These are phyloP conservation scores for Fusarium gaditjirri DNA, from an alignment of 2,329 filamentous ascomycete species.

Conservation along the genomic window DNA sequence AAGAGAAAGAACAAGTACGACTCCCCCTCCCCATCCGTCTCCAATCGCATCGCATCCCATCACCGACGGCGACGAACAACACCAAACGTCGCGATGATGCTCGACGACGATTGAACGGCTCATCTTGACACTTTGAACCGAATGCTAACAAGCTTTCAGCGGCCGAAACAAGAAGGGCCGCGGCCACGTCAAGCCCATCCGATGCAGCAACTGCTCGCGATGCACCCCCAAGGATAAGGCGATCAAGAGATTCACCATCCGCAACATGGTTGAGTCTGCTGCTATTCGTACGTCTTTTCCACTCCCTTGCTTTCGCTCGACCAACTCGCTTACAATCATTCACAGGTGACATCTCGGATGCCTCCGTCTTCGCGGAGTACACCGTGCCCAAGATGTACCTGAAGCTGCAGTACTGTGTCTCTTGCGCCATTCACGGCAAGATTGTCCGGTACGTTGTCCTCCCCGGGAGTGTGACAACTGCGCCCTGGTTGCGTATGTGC, in stretches of 20 bases:
- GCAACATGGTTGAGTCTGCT: constrained; percentile 99
- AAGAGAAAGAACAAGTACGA: constrained; percentile 76
- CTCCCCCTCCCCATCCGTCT: constrained; percentile 34
- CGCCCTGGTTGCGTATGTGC: constrained; percentile 58
- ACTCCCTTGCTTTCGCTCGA: not conserved
- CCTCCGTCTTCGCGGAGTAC: constrained; percentile 99
- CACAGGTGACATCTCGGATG: constrained; percentile 99
- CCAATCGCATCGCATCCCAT: constrained; percentile 16
- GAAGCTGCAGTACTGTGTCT: constrained; percentile 99
- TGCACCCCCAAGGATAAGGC: constrained; percentile 99
- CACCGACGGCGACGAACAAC: constrained; percentile 35
- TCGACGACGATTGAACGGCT: constrained; percentile 22
- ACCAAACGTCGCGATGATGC: constrained; percentile 8
- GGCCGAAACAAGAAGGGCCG: constrained; percentile 99
- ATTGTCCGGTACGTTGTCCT: constrained; percentile 95
- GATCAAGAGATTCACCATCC: constrained; percentile 99
- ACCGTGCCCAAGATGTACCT: constrained; percentile 99
- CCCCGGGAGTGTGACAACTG: constrained; percentile 69
- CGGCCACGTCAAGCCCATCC: constrained; percentile 99
- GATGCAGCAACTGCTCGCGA: constrained; percentile 77
- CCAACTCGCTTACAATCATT: constrained; percentile 24
- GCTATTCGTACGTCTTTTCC: constrained; percentile 86
- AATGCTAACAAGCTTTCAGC: constrained; percentile 60
- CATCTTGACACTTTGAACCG: not conserved
- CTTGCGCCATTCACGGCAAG: constrained; percentile 99